Base-by-base conservation (phyloP, 495 filamentous ascomycete species). In the Talaromyces borbonicus region DNA sequence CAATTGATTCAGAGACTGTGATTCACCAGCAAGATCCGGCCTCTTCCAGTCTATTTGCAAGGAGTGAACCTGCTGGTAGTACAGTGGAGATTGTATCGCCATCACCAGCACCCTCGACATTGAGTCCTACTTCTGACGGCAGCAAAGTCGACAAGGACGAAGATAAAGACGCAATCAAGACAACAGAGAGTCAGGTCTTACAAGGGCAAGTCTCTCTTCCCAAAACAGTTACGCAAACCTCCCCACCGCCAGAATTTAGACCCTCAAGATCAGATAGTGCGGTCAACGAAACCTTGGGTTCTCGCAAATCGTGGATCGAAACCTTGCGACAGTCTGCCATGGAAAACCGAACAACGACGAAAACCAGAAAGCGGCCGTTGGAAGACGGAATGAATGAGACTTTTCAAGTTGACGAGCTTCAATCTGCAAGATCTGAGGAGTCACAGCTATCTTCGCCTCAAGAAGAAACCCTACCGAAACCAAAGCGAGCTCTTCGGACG, bases 301-400 rank as follows among this genome's bases (percentile, higher is more conserved):
- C 29, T 25, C 43, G 43, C 29, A 33, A 29, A 2, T 46, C 43
- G n/a, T 46, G 43, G 43, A 46, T 46, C 19, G 31, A 46, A 18
- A 46, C 30, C 7, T 22, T 46, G 6, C 33, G n/a, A 5, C 30
- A 35, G 29, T 31, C 43, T 5, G 43, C 43, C 33, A 46, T 33
- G 14, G 16, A 31, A 6, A 23, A 46, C 15, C 43, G 43, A 19
- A 25, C 20, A 4, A 23, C 43, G 2, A 20, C 19, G 24, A 12
- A 4, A 8, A 26, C 3, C 12, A 31, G 26, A 23, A 46, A 46
- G 30, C 43, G 43, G 18, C 43, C 43, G 11, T 11, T 46, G 7
- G 43, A 35, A 32, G 30, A 19, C 9, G 31, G 16, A 35, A 35
- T n/a, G 14, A 14, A 35, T n/a, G 38, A 41, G 20, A 18, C 23